Percentiles rank a stretch among this genome's conserved stretches.
Evolutionary conservation across 768 basidiomycete genomes (phyloP).

Genomic region (Leucosporidium scottii): DNA sequence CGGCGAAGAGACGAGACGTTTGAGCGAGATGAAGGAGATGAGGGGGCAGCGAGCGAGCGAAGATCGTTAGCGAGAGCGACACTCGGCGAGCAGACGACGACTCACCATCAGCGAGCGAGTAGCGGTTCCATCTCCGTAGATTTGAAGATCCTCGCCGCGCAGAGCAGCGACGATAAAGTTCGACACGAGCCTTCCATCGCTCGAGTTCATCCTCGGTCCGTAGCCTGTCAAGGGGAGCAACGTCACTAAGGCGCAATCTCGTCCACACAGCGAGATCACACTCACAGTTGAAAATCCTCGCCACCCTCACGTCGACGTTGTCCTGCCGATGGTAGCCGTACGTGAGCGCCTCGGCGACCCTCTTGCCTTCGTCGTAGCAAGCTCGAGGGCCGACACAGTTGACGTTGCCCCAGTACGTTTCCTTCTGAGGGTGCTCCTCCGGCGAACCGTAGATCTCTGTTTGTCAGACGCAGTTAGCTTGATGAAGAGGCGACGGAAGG

Average conservation of each 20-base stretch:
- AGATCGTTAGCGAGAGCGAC: not conserved
- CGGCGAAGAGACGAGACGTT: constrained; percentile 89
- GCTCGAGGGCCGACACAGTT: constrained; percentile 97
- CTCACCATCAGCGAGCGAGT: constrained; percentile 32
- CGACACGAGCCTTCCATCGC: constrained; percentile 94
- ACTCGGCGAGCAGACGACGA: too few species aligned
- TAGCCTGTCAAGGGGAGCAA: not conserved
- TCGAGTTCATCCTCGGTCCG: constrained; percentile 64
- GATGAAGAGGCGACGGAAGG: constrained; percentile 12
- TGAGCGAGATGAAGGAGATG: constrained; percentile 50
- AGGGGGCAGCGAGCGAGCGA: not conserved
- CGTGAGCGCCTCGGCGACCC: constrained; percentile 94
- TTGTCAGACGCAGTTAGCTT: constrained; percentile 6
- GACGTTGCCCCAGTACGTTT: constrained; percentile 54
- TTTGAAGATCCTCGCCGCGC: constrained; percentile 87
- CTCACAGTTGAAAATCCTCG: constrained; percentile 90
- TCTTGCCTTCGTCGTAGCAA: constrained; percentile 99
- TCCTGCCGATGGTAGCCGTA: constrained; percentile 95
- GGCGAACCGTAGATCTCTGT: constrained; percentile 97
- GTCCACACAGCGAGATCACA: constrained; percentile 58
- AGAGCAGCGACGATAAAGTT: constrained; percentile 99
- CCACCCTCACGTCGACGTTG: constrained; percentile 89
- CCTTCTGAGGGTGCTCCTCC: constrained; percentile 86
- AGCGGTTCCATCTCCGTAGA: constrained; percentile 39
- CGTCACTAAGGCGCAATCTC: constrained; percentile 1